A percentile compares a stretch with the other conserved stretches of the same genome.
Conservation (phyloP, 1,284 basidiomycete species). For the Veloboletus limbatus region DNA sequence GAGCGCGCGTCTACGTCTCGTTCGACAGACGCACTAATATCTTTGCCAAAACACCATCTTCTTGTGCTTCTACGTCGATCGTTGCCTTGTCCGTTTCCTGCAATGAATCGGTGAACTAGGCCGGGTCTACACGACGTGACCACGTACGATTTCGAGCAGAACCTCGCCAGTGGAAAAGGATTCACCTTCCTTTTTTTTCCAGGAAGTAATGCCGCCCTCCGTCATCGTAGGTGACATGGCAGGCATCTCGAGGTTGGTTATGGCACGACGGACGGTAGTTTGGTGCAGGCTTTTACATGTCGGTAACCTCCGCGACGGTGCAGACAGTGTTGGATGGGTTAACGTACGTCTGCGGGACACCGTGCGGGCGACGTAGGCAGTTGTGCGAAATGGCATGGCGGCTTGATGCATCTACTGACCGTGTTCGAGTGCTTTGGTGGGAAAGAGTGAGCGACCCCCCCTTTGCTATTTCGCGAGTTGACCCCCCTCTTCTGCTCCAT, state of each 20-base stretch:
- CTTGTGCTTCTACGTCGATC: conserved; percentile 98
- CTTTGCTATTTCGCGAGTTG: background rate
- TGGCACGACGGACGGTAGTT: conserved; percentile 51
- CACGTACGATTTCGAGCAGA: conserved; percentile 86
- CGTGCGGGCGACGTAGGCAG: conserved; percentile 10
- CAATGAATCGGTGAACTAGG: conserved; percentile 8
- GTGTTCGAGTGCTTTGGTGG: background rate
- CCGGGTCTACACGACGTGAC: conserved; percentile 2
- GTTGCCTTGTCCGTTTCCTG: conserved; percentile 99
- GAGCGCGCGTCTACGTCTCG: background rate
- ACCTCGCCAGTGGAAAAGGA: conserved; percentile 85
- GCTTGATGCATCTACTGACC: too few species aligned
- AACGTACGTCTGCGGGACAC: conserved; percentile 27
- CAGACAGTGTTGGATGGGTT: background rate
- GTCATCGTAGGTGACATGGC: conserved; percentile 99
- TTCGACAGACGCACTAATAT: conserved; percentile 63
- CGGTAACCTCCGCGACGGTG: background rate
- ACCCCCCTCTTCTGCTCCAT: conserved; percentile 21
- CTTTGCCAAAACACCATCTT: conserved; percentile 92
- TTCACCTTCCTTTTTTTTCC: conserved; percentile 93
- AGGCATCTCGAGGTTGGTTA: conserved; percentile 81
- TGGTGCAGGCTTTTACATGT: conserved; percentile 54
- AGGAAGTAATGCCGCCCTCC: conserved; percentile 89
- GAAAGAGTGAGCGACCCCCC: conserved; percentile 14
- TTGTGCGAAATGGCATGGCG: conserved; percentile 17